Base-by-base conservation (phyloP, 805 yeast genomes). In the Candida qinlingensis region DNA sequence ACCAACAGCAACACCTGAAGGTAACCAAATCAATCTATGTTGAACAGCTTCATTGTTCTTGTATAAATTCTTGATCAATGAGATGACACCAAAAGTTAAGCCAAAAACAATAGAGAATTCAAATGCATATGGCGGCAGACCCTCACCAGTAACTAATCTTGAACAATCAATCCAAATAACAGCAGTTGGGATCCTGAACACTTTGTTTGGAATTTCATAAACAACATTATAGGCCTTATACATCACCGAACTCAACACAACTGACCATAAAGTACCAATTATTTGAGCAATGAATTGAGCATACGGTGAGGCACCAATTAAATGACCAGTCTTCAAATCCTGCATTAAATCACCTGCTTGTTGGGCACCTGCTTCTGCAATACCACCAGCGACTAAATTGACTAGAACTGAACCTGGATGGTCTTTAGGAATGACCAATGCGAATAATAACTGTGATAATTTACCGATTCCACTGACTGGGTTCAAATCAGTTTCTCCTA, bases 341-440 rank as follows among this genome's bases (percentile, higher is more conserved):
- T 92, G 99, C 96, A 94, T 87, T 61, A 92, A 73, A 67, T 92
- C 99, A 31, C 99, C 98, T 2, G 98, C 97, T 68, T 92, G 99
- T 69, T 94, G 98, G 3, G 99, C 97, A 7, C 98, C 98, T 0
- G 98, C 97, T 69, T 92, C 99, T 1, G 98, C 95, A 39, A 92
- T 83, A 11, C 97, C 99, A 13, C 99, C 99, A 4, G 97, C 96
- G 1, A 92, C 85, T 43, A 92, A 71, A 62, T 92, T 94, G 41
- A 89, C 81, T 38, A 92, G 69, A 5, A 94, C 88, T 9, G 89
- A 79, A 2, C 95, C 90, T 1, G 95, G 95, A 49, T 83, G 86
- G 41, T 72, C 65, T 33, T 73, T 72, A 0, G 96, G 96, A 28
- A 90, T 76, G 6, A 92, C 73, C 10, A 89, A 61, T 0, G 97